Evolutionary conservation across 345 rosid genomes (phyloP), one percentile per base, ranked within the genome.

Genomic region (Pugionium cornutum): DNA sequence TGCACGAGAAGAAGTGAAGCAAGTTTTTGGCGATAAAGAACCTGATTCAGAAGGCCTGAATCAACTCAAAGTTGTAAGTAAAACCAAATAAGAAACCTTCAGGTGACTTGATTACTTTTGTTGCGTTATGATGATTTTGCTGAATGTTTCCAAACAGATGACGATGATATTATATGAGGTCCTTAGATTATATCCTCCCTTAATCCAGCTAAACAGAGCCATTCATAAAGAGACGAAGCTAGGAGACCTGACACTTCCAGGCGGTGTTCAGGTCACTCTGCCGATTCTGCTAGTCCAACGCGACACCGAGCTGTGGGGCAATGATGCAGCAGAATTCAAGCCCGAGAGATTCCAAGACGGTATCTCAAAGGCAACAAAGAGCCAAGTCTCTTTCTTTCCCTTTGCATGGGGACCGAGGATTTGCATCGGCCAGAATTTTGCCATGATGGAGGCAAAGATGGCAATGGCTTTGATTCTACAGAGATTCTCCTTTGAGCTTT

Each of bases 361-460:
- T 37, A 25, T 84, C 8, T 70, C 83, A 31, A 82, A 77, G 45
- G 90, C 85, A 1, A 76, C 88, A 3, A 81, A 79, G 50, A 82
- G 70, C 80, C 69, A 68, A 56, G 69, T 55, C 52, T 62, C 70
- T 1, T 75, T 39, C 61, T 53, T 75, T 28, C 78, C 78, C 0
- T 68, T 75, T 5, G 61, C 53, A 1, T 68, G 69, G 64, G 78
- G 74, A 8, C 78, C 78, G 1, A 75, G 85, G 74, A 72, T 37
- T 4, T 88, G 89, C 65, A 61, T 82, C 0, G 84, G 91, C 1
- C 87, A 79, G 72, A 83, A 80, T 62, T 88, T 84, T 9, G 81
- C 87, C 0, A 6, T 83, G 57, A 9, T 79, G 28, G 88, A 81
- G 72, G 83, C 81, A 5, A 88, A 84, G 47, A 9, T 76, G 46